phyloP scores from a whole-genome alignment of 2,329 filamentous ascomycete species.

The Claviceps humidiphila region DNA sequence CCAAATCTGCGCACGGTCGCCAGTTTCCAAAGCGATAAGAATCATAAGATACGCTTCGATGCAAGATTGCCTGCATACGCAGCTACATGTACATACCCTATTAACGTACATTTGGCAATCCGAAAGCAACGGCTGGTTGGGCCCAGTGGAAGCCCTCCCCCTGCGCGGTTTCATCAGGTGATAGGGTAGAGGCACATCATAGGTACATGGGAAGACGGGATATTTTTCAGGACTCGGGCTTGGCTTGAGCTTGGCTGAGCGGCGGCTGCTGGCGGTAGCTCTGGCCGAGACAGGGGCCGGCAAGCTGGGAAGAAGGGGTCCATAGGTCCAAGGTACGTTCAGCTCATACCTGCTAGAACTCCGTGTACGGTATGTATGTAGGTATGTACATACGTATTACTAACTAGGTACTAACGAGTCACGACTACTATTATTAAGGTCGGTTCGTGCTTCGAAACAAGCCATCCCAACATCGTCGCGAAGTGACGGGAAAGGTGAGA shows the following conservation, averaged over 20 bases:
- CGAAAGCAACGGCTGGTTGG: constrained; percentile 2
- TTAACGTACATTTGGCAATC: too few relatives aligned
- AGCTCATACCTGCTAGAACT: too few relatives aligned
- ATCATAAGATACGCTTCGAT: too few relatives aligned
- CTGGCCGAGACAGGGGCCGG: constrained; percentile 6
- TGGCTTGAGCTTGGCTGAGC: neutral
- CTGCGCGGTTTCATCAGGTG: constrained; percentile 7
- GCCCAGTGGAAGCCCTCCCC: constrained; percentile 1
- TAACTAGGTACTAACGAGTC: too few relatives aligned
- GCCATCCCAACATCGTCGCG: neutral
- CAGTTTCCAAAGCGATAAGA: too few relatives aligned
- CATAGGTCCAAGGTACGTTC: neutral
- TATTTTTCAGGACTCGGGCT: neutral
- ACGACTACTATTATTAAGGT: too few relatives aligned
- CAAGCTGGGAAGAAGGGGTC: neutral
- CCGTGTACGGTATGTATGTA: too few relatives aligned
- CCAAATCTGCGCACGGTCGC: too few relatives aligned
- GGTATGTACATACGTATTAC: too few relatives aligned
- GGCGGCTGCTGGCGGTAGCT: constrained; percentile 6
- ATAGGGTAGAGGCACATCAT: constrained; percentile 1
- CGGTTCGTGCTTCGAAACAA: too few relatives aligned
- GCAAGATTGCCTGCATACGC: too few relatives aligned
- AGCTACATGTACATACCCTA: too few relatives aligned
- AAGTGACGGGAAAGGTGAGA: neutral
- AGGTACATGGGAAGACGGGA: constrained; percentile 1